Evolutionary conservation across 352 stramenopile species (phyloP).

Genomic region (Phytophthora pini): DNA sequence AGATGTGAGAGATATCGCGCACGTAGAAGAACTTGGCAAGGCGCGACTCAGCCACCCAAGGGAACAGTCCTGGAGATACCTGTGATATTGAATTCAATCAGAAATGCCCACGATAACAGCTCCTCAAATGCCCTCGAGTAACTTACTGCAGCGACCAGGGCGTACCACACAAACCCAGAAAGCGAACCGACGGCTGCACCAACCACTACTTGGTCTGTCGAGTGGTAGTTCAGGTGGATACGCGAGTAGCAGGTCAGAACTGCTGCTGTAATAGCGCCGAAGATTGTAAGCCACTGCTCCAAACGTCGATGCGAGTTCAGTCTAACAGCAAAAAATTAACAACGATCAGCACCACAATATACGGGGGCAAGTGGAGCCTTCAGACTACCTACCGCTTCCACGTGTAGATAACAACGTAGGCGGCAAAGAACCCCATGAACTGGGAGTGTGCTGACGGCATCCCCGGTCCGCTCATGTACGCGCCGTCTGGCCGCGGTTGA

Average conservation of each 20-base stretch:
- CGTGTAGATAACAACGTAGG: constrained; percentile 78
- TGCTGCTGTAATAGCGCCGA: constrained; percentile 49
- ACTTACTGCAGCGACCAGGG: constrained; percentile 40
- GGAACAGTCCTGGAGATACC: constrained; percentile 66
- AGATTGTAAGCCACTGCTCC: constrained; percentile 73
- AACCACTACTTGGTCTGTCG: constrained; percentile 68
- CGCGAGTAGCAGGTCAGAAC: constrained; percentile 73
- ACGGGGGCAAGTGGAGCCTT: constrained; percentile 1
- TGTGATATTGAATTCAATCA: constrained; percentile 20
- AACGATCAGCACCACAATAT: not conserved
- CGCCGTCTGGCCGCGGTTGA: constrained; percentile 69
- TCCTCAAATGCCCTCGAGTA: not conserved
- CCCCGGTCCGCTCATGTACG: constrained; percentile 65
- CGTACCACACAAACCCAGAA: constrained; percentile 61
- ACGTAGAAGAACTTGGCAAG: constrained; percentile 73
- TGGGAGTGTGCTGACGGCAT: constrained; percentile 88
- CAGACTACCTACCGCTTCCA: constrained; percentile 47
- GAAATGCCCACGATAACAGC: not conserved
- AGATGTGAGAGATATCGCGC: constrained; percentile 79
- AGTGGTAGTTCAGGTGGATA: constrained; percentile 84
- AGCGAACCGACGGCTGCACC: constrained; percentile 58
- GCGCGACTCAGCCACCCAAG: constrained; percentile 47
- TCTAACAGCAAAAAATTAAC: constrained; percentile 27
- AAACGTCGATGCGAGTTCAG: constrained; percentile 57
- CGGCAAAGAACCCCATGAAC: constrained; percentile 83